A percentile compares a stretch with the other conserved stretches of the same genome.
Conservation (phyloP, 257 asterid genomes). For the Asclepias syriaca region DNA sequence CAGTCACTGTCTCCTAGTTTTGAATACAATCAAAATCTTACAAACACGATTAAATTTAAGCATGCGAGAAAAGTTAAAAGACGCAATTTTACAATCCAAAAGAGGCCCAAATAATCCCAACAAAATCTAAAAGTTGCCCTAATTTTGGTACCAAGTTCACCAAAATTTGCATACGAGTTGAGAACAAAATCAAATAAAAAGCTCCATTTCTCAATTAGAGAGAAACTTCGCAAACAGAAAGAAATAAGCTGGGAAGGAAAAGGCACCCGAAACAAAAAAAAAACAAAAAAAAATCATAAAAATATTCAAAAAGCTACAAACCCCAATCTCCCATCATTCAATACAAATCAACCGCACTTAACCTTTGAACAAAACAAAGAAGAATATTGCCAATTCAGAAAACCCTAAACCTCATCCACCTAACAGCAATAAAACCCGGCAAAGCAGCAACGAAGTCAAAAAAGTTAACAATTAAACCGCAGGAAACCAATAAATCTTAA, state of each 20-base stretch:
- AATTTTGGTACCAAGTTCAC: background rate
- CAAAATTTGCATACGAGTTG: background rate
- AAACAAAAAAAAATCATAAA: background rate
- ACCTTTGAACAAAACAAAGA: background rate
- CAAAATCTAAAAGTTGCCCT: background rate
- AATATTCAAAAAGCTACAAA: background rate
- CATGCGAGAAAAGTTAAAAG: background rate
- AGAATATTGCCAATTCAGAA: background rate
- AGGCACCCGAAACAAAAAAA: background rate
- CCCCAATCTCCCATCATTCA: background rate
- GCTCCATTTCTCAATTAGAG: background rate
- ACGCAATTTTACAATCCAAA: background rate
- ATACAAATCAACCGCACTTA: background rate
- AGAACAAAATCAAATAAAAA: too few species aligned
- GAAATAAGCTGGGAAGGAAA: background rate
- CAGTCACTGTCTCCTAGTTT: background rate
- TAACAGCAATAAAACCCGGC: background rate
- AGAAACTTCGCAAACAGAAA: background rate
- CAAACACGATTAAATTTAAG: background rate
- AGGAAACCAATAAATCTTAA: background rate
- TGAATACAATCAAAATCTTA: background rate
- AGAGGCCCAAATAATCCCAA: background rate
- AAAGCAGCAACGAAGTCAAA: background rate
- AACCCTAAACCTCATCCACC: slow-evolving; percentile 5
- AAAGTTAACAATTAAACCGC: background rate